Base-by-base conservation (phyloP, 2,329 filamentous ascomycete genomes). In the Elsinoe batatas region DNA sequence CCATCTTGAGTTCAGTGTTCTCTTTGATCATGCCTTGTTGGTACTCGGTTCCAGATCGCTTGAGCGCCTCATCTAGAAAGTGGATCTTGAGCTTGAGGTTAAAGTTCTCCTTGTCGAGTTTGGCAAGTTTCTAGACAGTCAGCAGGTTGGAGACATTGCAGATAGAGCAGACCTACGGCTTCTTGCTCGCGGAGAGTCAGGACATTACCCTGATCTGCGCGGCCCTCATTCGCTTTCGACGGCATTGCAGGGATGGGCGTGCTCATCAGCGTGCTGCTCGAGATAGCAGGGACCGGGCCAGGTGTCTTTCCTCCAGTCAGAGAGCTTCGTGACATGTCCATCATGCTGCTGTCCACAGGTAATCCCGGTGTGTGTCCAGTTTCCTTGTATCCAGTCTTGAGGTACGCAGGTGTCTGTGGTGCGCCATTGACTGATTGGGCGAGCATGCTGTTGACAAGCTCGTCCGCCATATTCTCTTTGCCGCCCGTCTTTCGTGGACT, bases 81-180 rank as follows among this genome's bases (percentile, higher is more conserved):
- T 97, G 90, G 54, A 97, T 95, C 71, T 95, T 96, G 63, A 97
- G 79, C 71, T 97, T 97, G 54, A 98, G 77, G 20, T 89, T 89
- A 67, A 97, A 98, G 67, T 98, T 98, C 67, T 97, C 93, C 74
- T 98, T 98, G 67, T 96, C 90, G 64, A 98, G 91, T 66, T 88
- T 88, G 72, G 96, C 88, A 63, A 98, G 91, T 62, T 82, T 81
- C 77, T 81, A 53, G n/a, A n/a, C 59, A 50, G 56, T 61, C 32
- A 58, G 35, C 32, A 26, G 10, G 15, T 15, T 15, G 17, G n/a
- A n/a, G 13, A 37, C 4, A 42, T 17, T 43, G 2, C 35, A 17
- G 17, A 15, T 18, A 8, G 26, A 5, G 22, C 10, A 35, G 10
- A 68, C 74, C 58, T 65, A 93, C 87, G 63, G 89, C 90, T 71